Evolutionary conservation across 495 filamentous ascomycete genomes (phyloP).

Genomic region (Penicillium crystallinum): DNA sequence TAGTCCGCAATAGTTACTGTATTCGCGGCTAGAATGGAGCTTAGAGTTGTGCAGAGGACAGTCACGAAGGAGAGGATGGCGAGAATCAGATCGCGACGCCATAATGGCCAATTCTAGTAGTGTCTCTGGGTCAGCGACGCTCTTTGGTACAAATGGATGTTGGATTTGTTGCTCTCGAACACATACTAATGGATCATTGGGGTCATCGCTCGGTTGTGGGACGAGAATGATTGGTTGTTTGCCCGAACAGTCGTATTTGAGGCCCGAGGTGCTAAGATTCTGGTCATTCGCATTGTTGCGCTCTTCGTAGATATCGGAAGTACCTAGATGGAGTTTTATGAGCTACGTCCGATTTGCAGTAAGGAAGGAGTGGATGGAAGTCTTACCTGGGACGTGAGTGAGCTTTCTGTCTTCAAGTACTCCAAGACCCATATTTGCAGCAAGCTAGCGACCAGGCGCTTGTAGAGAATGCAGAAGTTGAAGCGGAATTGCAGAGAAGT

Average conservation of each 20-base stretch:
- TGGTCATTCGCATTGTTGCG: conserved; percentile 38
- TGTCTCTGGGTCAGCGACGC: conserved; percentile 4
- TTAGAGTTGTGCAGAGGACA: conserved; percentile 74
- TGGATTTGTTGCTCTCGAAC: neutral
- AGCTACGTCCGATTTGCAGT: neutral
- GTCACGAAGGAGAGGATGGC: conserved; percentile 70
- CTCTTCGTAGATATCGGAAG: conserved; percentile 59
- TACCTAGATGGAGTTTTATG: conserved; percentile 42
- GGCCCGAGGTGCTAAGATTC: conserved; percentile 29
- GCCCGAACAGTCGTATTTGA: conserved; percentile 71
- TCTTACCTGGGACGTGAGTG: conserved; percentile 68
- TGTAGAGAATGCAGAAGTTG: neutral
- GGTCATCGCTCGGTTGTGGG: conserved; percentile 74
- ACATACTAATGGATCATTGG: conserved; percentile 68
- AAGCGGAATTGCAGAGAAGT: neutral
- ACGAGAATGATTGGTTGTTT: conserved; percentile 66
- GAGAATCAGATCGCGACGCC: conserved; percentile 78
- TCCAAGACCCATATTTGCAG: conserved; percentile 68
- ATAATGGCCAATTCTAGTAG: conserved; percentile 79
- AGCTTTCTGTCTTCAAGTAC: conserved; percentile 63
- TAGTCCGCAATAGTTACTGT: conserved; percentile 63
- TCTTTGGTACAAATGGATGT: neutral
- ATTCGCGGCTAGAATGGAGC: conserved; percentile 82
- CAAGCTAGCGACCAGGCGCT: neutral
- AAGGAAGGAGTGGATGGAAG: neutral